Conservation (phyloP, 140 eudicot genomes). For the Ambrosia hybrid region DNA sequence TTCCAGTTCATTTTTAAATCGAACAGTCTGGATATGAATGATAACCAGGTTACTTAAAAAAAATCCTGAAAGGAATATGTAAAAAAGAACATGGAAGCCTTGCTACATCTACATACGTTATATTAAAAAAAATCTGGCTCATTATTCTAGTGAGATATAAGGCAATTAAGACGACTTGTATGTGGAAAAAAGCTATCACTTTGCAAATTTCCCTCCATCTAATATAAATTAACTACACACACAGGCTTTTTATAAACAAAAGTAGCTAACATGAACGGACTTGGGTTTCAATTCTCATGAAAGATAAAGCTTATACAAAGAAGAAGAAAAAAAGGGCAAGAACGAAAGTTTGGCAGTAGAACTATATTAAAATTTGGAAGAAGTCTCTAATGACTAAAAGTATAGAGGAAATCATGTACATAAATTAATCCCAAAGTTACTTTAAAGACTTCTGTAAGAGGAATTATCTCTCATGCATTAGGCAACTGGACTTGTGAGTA, state of each 20-base stretch:
- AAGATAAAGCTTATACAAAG: too few species aligned
- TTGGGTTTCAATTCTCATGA: too few species aligned
- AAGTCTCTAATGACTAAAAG: too few species aligned
- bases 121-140: neutral
- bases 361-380: too few species aligned
- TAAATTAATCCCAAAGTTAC: neutral
- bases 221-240: too few species aligned
- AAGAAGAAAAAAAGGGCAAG: too few species aligned
- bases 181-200: neutral
- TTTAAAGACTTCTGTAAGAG: neutral
- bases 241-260: too few species aligned
- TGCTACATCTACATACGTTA: neutral
- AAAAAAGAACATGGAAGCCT: neutral
- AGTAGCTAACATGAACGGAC: too few species aligned
- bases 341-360: too few species aligned
- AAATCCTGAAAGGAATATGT: neutral
- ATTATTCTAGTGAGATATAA: neutral
- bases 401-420: neutral
- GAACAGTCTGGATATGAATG: conserved; percentile 68
- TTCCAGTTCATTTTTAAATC: conserved; percentile 92
- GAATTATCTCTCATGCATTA: neutral
- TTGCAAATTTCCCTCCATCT: neutral
- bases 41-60: conserved; percentile 18
- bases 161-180: neutral
- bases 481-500: conserved; percentile 2